Conservation (phyloP, 169 alveolate species). For the Cryptosporidium xiaoi region DNA sequence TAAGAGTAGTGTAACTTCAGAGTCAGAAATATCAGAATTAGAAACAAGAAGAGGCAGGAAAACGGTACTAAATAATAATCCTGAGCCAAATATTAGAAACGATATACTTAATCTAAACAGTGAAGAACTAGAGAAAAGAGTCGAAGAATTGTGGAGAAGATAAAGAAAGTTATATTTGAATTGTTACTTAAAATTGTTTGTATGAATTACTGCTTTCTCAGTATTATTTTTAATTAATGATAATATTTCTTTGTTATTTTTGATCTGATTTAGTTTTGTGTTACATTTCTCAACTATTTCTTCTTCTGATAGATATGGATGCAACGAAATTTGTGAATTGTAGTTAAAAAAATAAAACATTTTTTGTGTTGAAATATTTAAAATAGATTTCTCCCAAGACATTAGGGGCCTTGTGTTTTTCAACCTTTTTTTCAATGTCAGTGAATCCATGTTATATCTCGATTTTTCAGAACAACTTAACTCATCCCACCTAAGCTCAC, state of each 20-base stretch:
- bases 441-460: slow-evolving; percentile 2
- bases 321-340: slow-evolving; percentile 15
- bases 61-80: background rate
- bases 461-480: slow-evolving; percentile 1
- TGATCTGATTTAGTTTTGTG: slow-evolving; percentile 4
- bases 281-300: slow-evolving; percentile 30
- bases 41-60: background rate
- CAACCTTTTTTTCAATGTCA: background rate
- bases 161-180: background rate
- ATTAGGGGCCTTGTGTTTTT: slow-evolving; percentile 10
- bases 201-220: background rate
- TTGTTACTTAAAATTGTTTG: background rate
- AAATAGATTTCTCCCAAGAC: background rate
- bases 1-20: background rate
- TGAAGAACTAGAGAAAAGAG: background rate
- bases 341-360: slow-evolving; percentile 45
- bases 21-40: background rate
- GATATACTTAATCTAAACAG: background rate
- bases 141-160: slow-evolving; percentile 15
- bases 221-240: background rate
- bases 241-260: slow-evolving; percentile 2
- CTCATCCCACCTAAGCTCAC: slow-evolving; percentile 33
- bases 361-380: slow-evolving; percentile 1
- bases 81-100: background rate
- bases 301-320: slow-evolving; percentile 37